These are phyloP conservation scores for Vicia faba DNA, from an alignment of 306 rosid genomes.

Conservation along the genomic window DNA sequence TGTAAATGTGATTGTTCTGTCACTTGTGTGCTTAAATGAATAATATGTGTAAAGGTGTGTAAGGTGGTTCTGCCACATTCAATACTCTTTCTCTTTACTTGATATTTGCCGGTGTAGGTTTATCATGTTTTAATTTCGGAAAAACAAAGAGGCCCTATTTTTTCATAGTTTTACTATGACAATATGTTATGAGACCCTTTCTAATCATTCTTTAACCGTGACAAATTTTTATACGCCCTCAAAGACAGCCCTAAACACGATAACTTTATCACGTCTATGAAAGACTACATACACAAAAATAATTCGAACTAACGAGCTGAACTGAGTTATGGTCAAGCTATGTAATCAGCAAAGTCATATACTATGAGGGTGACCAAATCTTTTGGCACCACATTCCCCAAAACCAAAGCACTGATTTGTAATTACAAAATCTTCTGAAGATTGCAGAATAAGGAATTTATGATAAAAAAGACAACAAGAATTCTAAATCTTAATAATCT, in stretches of 20 bases:
- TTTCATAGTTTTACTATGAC: too few relatives aligned
- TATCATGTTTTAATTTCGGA: too few relatives aligned
- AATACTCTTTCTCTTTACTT: neutral
- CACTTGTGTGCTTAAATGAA: neutral
- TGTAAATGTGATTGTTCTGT: neutral
- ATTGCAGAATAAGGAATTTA: neutral
- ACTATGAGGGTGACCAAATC: neutral
- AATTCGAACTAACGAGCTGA: neutral
- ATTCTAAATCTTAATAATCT: too few relatives aligned
- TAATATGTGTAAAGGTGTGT: neutral
- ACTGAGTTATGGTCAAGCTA: neutral
- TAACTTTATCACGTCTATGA: too few relatives aligned
- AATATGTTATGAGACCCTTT: too few relatives aligned
- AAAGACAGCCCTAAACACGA: too few relatives aligned
- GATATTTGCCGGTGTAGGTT: too few relatives aligned
- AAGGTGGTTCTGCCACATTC: neutral
- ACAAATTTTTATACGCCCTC: too few relatives aligned
- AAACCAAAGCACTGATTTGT: neutral
- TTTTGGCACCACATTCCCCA: too few relatives aligned
- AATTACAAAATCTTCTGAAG: neutral
- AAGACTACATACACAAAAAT: neutral
- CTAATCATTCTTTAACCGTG: too few relatives aligned
- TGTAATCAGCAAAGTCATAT: neutral
- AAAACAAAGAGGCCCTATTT: too few relatives aligned
- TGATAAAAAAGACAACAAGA: neutral